Evolutionary conservation across 805 yeast species (phyloP).

Genomic region (Yarrowia porcina): DNA sequence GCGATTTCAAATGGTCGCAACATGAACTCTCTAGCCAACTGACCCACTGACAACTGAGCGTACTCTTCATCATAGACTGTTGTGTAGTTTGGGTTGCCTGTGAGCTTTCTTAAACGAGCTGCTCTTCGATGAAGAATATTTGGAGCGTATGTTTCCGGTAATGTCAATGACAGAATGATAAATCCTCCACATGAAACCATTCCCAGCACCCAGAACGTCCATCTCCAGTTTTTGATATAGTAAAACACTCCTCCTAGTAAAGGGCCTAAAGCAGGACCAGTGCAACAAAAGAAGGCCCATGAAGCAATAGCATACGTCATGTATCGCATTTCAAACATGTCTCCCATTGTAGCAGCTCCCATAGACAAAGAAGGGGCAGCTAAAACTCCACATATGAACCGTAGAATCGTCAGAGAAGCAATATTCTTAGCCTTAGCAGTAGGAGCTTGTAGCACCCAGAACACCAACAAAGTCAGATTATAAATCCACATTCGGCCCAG

Average conservation of each 20-base stretch:
- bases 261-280: conserved; percentile 57
- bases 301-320: conserved; percentile 48
- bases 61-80: conserved; percentile 45
- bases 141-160: conserved; percentile 51
- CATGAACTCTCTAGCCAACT: conserved; percentile 28
- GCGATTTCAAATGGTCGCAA: conserved; percentile 45
- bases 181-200: conserved; percentile 41
- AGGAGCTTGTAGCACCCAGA: conserved; percentile 53
- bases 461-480: conserved; percentile 46
- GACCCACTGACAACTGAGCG: conserved; percentile 32
- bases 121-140: conserved; percentile 51
- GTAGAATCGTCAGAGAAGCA: conserved; percentile 47
- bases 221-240: conserved; percentile 51
- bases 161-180: conserved; percentile 41
- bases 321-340: conserved; percentile 44
- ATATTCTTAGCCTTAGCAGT: conserved; percentile 50
- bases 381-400: conserved; percentile 71
- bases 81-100: conserved; percentile 47
- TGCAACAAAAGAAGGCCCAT: conserved; percentile 53
- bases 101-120: conserved; percentile 45
- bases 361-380: conserved; percentile 82
- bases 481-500: conserved; percentile 55
- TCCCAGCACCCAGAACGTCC: conserved; percentile 47
- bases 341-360: conserved; percentile 67
- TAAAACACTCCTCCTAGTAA: conserved; percentile 51